Conservation (phyloP, 352 stramenopile genomes). For the Phytophthora syringae region DNA sequence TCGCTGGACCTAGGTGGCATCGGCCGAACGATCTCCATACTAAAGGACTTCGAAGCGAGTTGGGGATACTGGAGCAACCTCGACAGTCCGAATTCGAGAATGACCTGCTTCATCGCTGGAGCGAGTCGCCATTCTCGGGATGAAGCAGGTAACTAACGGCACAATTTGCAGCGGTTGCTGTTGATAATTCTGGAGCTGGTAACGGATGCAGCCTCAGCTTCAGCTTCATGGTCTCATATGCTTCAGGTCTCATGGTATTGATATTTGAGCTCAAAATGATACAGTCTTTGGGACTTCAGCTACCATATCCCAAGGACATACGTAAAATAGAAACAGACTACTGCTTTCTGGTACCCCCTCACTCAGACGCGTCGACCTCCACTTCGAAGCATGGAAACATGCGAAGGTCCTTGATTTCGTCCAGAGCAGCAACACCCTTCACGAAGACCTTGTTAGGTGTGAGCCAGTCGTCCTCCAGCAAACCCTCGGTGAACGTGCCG, state of each 20-base stretch:
- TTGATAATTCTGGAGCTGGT: conserved; percentile 17
- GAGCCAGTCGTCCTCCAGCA: conserved; percentile 75
- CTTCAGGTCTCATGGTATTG: background rate
- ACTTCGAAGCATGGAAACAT: conserved; percentile 72
- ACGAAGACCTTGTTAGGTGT: conserved; percentile 72
- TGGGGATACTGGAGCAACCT: conserved; percentile 14
- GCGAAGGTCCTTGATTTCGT: conserved; percentile 60
- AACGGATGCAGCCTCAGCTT: conserved; percentile 24
- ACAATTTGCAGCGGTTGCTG: background rate
- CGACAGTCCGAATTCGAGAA: conserved; percentile 32
- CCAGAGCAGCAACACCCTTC: conserved; percentile 56
- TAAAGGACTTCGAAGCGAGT: conserved; percentile 2
- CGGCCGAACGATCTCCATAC: conserved; percentile 36
- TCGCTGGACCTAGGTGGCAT: conserved; percentile 19
- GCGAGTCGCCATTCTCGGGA: background rate
- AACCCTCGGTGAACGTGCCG: conserved; percentile 66
- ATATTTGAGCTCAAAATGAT: conserved; percentile 34
- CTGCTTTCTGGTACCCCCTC: conserved; percentile 8
- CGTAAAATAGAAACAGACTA: conserved; percentile 27
- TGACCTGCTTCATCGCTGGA: conserved; percentile 1
- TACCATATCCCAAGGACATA: conserved; percentile 25
- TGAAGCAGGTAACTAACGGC: background rate
- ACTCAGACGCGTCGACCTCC: conserved; percentile 20
- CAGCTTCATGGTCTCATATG: background rate
- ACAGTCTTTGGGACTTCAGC: conserved; percentile 26